phyloP scores from a whole-genome alignment of 768 basidiomycete species.

The Dentipellis fragilis region DNA sequence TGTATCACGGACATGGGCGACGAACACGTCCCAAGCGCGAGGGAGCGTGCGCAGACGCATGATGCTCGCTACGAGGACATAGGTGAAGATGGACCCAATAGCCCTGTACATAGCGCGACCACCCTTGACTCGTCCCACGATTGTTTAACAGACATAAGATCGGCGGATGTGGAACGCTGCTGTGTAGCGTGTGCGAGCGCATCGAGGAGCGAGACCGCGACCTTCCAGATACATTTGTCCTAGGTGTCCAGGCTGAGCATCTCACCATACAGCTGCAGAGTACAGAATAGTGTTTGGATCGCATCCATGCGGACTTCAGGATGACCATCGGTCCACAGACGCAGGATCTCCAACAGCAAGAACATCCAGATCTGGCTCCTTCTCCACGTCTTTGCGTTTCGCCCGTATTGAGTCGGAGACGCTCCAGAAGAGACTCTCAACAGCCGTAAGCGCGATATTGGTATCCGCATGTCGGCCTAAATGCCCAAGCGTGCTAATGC shows the following conservation, averaged over 20 bases:
- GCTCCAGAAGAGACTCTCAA: conserved; percentile 89
- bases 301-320: conserved; percentile 89
- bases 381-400: conserved; percentile 55
- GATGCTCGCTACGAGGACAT: conserved; percentile 68
- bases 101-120: conserved; percentile 77
- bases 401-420: conserved; percentile 93
- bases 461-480: conserved; percentile 92
- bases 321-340: conserved; percentile 70
- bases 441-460: conserved; percentile 91
- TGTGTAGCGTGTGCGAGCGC: conserved; percentile 51
- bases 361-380: conserved; percentile 88
- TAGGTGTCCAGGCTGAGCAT: conserved; percentile 76
- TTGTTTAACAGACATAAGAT: conserved; percentile 20
- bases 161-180: conserved; percentile 15
- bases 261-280: conserved; percentile 87
- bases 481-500: conserved; percentile 82
- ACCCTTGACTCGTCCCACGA: conserved; percentile 86
- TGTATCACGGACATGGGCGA: conserved; percentile 58
- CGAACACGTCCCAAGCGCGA: conserved; percentile 66
- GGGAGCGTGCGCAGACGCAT: conserved; percentile 61
- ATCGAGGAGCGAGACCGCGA: conserved; percentile 81
- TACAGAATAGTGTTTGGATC: conserved; percentile 90
- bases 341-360: conserved; percentile 73
- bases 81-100: conserved; percentile 72
- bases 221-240: conserved; percentile 86